Percentiles rank a stretch among this genome's conserved stretches.
Evolutionary conservation across 164 flowering plant species (phyloP).

Genomic region (Houttuynia cordata): DNA sequence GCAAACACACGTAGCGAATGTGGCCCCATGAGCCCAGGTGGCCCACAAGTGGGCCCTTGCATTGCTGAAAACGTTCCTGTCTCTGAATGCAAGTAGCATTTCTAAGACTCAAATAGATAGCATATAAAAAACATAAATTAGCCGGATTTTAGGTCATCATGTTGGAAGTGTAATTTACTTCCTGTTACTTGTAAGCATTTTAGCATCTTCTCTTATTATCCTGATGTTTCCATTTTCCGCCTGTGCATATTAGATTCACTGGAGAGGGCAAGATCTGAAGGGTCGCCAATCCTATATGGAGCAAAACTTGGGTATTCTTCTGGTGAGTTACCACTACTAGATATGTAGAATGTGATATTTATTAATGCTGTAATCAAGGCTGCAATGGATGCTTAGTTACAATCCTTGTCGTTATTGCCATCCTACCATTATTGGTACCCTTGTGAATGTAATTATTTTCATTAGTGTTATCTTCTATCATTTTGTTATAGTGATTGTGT

Average conservation of each 20-base stretch:
- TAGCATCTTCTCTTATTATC: background rate
- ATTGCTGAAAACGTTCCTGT: too few relatives aligned
- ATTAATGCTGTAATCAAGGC: background rate
- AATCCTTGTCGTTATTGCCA: background rate
- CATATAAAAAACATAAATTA: too few relatives aligned
- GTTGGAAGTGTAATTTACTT: background rate
- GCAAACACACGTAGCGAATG: too few relatives aligned
- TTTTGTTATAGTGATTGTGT: background rate
- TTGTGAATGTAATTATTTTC: background rate
- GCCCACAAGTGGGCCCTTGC: too few relatives aligned
- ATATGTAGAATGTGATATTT: background rate
- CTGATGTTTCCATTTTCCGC: background rate
- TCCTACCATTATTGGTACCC: background rate
- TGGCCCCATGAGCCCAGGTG: too few relatives aligned
- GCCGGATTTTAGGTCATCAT: background rate
- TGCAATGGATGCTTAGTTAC: background rate
- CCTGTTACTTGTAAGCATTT: background rate
- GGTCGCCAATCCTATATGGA: conserved; percentile 34
- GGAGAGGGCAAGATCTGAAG: conserved; percentile 30
- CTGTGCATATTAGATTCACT: conserved; percentile 11
- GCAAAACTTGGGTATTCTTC: conserved; percentile 73
- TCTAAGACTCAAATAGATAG: background rate
- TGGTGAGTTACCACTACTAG: conserved; percentile 36
- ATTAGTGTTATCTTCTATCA: background rate
- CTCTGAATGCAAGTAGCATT: too few relatives aligned